These are phyloP conservation scores for Aspergillus fijiensis DNA, from an alignment of 2,329 filamentous ascomycete genomes.

Conservation along the genomic window DNA sequence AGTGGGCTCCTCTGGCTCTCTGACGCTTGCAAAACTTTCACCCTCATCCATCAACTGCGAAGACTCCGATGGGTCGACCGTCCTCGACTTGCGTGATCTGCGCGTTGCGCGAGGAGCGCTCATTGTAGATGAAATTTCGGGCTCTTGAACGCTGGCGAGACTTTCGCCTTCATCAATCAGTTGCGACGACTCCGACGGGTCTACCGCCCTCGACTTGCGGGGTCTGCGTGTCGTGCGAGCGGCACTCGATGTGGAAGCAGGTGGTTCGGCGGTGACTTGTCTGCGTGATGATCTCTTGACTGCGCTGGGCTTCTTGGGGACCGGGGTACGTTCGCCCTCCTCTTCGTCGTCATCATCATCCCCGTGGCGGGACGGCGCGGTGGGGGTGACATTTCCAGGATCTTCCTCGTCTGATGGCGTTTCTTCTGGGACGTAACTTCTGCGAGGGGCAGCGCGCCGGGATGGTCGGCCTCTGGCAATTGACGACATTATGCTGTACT, in stretches of 20 bases:
- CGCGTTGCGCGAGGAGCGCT: constrained; percentile 12
- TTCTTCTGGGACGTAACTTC: constrained; percentile 73
- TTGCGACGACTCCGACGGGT: constrained; percentile 61
- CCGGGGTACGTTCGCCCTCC: constrained; percentile 74
- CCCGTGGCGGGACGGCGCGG: constrained; percentile 39
- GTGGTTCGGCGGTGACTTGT: constrained; percentile 48
- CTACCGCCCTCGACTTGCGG: constrained; percentile 47
- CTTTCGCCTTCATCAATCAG: constrained; percentile 43
- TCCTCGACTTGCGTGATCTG: constrained; percentile 13
- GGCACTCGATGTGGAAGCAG: constrained; percentile 37
- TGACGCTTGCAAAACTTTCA: constrained; percentile 7
- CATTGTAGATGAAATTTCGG: neutral
- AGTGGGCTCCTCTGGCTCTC: neutral
- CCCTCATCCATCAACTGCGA: constrained; percentile 54
- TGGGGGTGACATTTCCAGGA: constrained; percentile 49
- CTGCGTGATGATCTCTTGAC: constrained; percentile 59
- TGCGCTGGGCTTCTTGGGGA: constrained; percentile 56
- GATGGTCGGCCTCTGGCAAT: constrained; percentile 54
- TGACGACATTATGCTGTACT: constrained; percentile 37
- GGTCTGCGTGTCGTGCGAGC: constrained; percentile 31
- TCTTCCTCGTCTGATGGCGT: constrained; percentile 73
- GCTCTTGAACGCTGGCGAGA: neutral
- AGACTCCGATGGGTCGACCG: constrained; percentile 56
- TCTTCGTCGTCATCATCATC: constrained; percentile 64
- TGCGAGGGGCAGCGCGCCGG: constrained; percentile 62